Evolutionary conservation across 139 green algal species (phyloP), one percentile per base, ranked within the genome.

Genomic region (Micromonas commoda): DNA sequence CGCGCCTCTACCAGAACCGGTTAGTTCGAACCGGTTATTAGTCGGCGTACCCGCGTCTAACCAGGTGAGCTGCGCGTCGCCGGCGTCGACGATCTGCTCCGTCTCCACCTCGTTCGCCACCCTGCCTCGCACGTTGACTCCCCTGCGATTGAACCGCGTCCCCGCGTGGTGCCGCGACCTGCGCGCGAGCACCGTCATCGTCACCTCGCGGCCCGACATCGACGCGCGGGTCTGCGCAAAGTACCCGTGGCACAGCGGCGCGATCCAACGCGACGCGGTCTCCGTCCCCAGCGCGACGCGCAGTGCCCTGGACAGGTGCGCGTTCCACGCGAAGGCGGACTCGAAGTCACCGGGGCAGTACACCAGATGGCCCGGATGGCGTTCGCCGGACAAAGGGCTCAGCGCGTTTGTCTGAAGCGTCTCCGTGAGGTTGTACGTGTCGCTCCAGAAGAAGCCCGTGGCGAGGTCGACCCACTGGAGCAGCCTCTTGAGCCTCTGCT

Each of bases 81-180:
- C 45, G 9, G 45, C 45, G 45, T 57, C 45, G 24, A 87, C 76
- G 24, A 90, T 82, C 82, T 95, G 90, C 89, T 95, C 93, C 35
- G 87, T 89, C 86, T 97, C 93, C 73, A 98, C 94, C 68, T 98
- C 93, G 78, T 98, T 98, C 6, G 94, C 94, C 9, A 57, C 45
- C 9, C 16, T 16, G 45, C 45, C 45, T 9, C 45, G 45, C 45
- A 23, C 16, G 45, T 57, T 16, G 9, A 57, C 45, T 9, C 45
- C 45, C 9, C 45, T 9, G 9, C 45, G 45, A 16, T 57, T 57
- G 45, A 23, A 57, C 16, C 45, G 45, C 45, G 45, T 57, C 45
- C 45, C 45, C 45, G 45, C 45, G 45, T 23, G 16, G 45, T 57
- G 45, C 45, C 45, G 45, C 45, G 45, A 57, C 45, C 45, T 9